phyloP scores from a whole-genome alignment of 306 rosid species.

The Glycine tomentella region DNA sequence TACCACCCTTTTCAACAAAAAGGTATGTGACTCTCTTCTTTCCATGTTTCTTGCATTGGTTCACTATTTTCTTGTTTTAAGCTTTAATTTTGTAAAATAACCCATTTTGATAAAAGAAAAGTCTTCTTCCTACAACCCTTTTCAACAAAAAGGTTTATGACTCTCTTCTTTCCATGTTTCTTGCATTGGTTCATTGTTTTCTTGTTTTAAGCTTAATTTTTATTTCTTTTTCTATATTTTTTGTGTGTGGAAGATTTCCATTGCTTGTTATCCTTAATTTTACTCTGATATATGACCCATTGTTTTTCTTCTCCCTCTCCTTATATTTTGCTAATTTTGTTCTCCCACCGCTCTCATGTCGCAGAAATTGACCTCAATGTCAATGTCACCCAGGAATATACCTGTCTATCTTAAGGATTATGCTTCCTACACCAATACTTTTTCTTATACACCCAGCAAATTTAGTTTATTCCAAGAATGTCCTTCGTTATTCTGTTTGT shows the following conservation, averaged over 20 bases:
- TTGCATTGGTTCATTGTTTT: no score
- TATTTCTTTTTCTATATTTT: neutral
- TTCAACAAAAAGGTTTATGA: no score
- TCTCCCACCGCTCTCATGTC: slow-evolving; percentile 6
- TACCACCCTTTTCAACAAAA: slow-evolving; percentile 14
- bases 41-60: slow-evolving; percentile 33
- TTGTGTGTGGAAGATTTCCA: slow-evolving; percentile 37
- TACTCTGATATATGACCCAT: slow-evolving; percentile 44
- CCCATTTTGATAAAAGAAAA: no score
- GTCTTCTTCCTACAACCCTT: slow-evolving; percentile 41
- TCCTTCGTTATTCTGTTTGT: no score
- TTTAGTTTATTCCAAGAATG: no score
- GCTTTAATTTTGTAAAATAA: no score
- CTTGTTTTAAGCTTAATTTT: slow-evolving; percentile 5
- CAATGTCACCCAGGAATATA: no score
- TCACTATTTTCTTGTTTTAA: neutral
- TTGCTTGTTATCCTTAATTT: slow-evolving; percentile 1
- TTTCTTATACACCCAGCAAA: no score
- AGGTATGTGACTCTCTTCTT: slow-evolving; percentile 52
- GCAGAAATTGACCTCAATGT: slow-evolving; percentile 1
- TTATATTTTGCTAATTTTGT: slow-evolving; percentile 14
- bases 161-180: no score
- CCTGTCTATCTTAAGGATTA: no score
- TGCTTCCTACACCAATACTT: no score
- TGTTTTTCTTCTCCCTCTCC: neutral